These are phyloP conservation scores for Cytidiella melzeri DNA, from an alignment of 768 basidiomycete species.

Conservation along the genomic window DNA sequence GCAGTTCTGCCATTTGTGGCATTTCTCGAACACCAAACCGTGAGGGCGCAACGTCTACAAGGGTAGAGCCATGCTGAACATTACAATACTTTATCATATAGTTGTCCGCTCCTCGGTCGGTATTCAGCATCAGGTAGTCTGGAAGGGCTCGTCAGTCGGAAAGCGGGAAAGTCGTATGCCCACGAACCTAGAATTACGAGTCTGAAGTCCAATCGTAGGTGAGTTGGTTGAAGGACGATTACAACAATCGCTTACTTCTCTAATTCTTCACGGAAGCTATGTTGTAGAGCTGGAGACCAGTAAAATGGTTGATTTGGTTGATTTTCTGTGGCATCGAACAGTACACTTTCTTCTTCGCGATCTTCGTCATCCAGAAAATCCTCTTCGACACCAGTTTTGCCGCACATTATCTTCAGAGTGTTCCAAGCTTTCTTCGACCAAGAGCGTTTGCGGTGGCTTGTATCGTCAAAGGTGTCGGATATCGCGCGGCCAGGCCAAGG, in stretches of 20 bases:
- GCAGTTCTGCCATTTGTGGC: slow-evolving; percentile 69
- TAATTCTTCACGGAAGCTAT: slow-evolving; percentile 80
- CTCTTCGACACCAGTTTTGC: slow-evolving; percentile 72
- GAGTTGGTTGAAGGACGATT: slow-evolving; percentile 2
- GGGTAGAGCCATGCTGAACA: slow-evolving; percentile 68
- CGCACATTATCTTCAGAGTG: slow-evolving; percentile 77
- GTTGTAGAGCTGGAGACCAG: slow-evolving; percentile 75
- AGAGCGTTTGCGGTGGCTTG: slow-evolving; percentile 66
- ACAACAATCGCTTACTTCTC: slow-evolving; percentile 67
- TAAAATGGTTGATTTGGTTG: slow-evolving; percentile 61
- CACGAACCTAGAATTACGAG: slow-evolving; percentile 73
- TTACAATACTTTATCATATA: slow-evolving; percentile 93
- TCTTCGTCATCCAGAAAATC: slow-evolving; percentile 63
- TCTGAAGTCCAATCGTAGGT: slow-evolving; percentile 31
- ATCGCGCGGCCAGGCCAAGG: slow-evolving; percentile 87
- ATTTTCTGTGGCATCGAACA: slow-evolving; percentile 63
- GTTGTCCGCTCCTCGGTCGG: slow-evolving; percentile 83
- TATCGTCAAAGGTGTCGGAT: slow-evolving; percentile 81
- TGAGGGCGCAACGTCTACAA: slow-evolving; percentile 75
- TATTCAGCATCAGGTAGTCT: slow-evolving; percentile 93
- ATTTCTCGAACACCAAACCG: slow-evolving; percentile 59
- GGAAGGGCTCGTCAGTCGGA: neutral
- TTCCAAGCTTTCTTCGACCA: slow-evolving; percentile 61
- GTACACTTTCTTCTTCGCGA: slow-evolving; percentile 64
- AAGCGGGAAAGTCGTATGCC: neutral